Conservation (phyloP, 768 basidiomycete genomes). For the Dioszegia aurantiaca region DNA sequence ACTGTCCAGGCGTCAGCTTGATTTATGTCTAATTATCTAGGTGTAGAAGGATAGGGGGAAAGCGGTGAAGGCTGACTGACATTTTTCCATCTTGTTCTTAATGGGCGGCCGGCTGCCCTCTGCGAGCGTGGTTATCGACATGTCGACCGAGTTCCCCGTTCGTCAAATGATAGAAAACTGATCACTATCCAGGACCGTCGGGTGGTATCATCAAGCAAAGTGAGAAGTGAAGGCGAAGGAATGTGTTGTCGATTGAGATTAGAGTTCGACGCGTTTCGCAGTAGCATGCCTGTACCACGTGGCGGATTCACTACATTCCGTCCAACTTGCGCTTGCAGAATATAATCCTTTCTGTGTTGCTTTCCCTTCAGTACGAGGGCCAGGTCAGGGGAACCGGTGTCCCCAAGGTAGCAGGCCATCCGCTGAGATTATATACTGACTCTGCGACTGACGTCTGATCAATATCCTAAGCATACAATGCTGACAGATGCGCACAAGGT, state of each 20-base stretch:
- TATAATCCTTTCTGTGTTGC: neutral
- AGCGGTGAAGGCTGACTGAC: slow-evolving; percentile 23
- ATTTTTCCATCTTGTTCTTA: slow-evolving; percentile 45
- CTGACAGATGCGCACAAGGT: slow-evolving; percentile 3
- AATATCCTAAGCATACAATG: too few species aligned
- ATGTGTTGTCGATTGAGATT: too few species aligned
- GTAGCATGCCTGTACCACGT: neutral
- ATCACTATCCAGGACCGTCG: neutral
- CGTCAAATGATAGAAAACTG: too few species aligned
- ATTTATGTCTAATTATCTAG: too few species aligned
- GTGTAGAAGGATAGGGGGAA: too few species aligned
- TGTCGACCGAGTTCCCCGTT: too few species aligned
- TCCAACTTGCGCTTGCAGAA: too few species aligned
- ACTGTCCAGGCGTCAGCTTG: slow-evolving; percentile 27
- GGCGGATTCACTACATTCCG: neutral
- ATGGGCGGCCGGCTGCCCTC: slow-evolving; percentile 11
- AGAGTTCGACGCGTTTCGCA: neutral
- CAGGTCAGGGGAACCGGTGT: too few species aligned
- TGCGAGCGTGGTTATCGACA: slow-evolving; percentile 9
- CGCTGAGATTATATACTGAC: too few species aligned
- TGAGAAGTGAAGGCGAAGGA: slow-evolving; percentile 6
- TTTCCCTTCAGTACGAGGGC: neutral
- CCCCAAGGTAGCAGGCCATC: too few species aligned
- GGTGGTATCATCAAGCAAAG: neutral
- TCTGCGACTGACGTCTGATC: too few species aligned